phyloP scores from a whole-genome alignment of 2,329 filamentous ascomycete species.

The Emydomyces testavorans region DNA sequence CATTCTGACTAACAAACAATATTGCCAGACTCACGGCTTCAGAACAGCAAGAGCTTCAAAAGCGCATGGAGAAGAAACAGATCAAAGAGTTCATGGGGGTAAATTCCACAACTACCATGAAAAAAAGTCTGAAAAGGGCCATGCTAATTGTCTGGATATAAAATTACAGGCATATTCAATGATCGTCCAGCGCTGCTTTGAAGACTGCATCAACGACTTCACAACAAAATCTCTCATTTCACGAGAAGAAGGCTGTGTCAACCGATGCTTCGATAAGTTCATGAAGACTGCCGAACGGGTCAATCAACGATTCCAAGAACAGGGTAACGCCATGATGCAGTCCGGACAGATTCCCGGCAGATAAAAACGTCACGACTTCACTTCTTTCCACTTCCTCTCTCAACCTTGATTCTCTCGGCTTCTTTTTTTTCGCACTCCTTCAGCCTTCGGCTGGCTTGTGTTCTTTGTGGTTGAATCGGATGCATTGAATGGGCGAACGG shows the following conservation, averaged over 20 bases:
- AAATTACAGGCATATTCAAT: slow-evolving; percentile 51
- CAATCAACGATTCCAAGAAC: slow-evolving; percentile 77
- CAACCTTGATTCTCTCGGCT: neutral
- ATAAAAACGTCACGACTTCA: neutral
- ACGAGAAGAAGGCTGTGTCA: slow-evolving; percentile 82
- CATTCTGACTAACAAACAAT: slow-evolving; percentile 1
- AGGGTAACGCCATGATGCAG: slow-evolving; percentile 58
- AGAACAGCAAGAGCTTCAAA: slow-evolving; percentile 87
- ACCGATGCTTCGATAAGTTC: slow-evolving; percentile 92
- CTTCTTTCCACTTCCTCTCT: neutral
- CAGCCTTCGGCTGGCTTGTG: neutral
- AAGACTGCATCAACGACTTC: slow-evolving; percentile 96
- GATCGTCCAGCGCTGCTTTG: slow-evolving; percentile 62
- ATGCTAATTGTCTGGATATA: slow-evolving; percentile 12
- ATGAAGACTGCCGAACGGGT: slow-evolving; percentile 84
- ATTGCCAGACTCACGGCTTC: slow-evolving; percentile 52
- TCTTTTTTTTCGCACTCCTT: neutral
- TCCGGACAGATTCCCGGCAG: slow-evolving; percentile 40
- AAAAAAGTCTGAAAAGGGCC: slow-evolving; percentile 11
- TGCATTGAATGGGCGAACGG: slow-evolving; percentile 2
- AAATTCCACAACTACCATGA: slow-evolving; percentile 33
- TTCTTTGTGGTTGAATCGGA: slow-evolving; percentile 1
- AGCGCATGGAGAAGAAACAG: slow-evolving; percentile 94
- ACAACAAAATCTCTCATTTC: slow-evolving; percentile 86
- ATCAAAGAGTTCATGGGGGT: slow-evolving; percentile 99